phyloP scores from a whole-genome alignment of 2,329 filamentous ascomycete species.

The Epichloe brachyelytri region DNA sequence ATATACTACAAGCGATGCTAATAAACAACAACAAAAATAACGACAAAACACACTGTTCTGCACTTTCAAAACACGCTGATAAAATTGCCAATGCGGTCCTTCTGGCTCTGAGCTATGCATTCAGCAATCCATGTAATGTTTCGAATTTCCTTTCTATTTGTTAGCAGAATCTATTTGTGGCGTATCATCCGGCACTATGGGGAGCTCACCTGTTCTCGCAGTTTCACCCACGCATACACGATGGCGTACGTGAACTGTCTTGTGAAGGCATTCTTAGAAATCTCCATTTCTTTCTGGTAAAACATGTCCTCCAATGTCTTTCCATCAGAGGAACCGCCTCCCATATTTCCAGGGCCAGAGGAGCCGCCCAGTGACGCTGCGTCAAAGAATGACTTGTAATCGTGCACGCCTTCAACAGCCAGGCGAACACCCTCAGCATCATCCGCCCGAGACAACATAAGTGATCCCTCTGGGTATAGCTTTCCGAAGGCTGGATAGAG shows the following conservation, averaged over 20 bases:
- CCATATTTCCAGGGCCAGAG: slow-evolving; percentile 70
- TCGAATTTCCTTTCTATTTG: slow-evolving; percentile 67
- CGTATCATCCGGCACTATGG: neutral
- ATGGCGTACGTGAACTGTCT: slow-evolving; percentile 90
- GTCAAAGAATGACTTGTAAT: slow-evolving; percentile 96
- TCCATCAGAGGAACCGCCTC: slow-evolving; percentile 63
- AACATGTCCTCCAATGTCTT: slow-evolving; percentile 95
- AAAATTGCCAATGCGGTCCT: slow-evolving; percentile 96
- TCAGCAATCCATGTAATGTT: slow-evolving; percentile 99
- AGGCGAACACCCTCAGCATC: slow-evolving; percentile 88
- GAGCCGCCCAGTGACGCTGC: slow-evolving; percentile 66
- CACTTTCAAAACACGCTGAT: slow-evolving; percentile 79
- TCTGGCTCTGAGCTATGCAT: slow-evolving; percentile 99
- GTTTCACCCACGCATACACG: slow-evolving; percentile 95
- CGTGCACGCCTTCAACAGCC: slow-evolving; percentile 81
- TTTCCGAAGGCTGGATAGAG: slow-evolving; percentile 86
- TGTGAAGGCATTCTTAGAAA: slow-evolving; percentile 89
- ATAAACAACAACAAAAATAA: slow-evolving; percentile 7
- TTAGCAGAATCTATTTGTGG: slow-evolving; percentile 17
- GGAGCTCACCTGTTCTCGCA: slow-evolving; percentile 77
- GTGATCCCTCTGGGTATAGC: slow-evolving; percentile 83
- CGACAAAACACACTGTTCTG: neutral
- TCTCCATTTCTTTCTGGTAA: slow-evolving; percentile 99
- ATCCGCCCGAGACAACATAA: slow-evolving; percentile 90
- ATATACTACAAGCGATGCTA: slow-evolving; percentile 31